Evolutionary conservation across 169 alveolate genomes (phyloP).

Genomic region (Toxoplasma gondii): DNA sequence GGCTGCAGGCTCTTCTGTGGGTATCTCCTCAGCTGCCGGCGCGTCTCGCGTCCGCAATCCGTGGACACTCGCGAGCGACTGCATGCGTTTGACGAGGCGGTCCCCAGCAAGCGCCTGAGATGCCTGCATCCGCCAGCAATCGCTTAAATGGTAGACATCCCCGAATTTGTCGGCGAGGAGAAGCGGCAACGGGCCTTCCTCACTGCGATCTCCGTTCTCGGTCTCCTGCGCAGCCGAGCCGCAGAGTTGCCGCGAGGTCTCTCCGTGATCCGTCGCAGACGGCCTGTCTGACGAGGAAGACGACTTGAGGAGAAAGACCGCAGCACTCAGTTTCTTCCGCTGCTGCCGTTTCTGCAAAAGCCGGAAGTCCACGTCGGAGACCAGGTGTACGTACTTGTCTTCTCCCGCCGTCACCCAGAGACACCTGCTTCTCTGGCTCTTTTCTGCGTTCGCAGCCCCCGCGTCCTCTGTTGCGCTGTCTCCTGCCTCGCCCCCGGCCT

Average conservation of each 20-base stretch:
- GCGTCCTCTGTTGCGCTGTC: neutral
- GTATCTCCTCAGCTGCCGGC: neutral
- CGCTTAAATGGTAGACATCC: constrained; percentile 15
- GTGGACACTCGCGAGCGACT: neutral
- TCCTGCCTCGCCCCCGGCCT: no score
- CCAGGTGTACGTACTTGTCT: constrained; percentile 23
- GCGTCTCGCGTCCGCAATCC: neutral
- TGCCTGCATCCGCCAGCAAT: neutral
- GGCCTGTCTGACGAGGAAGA: neutral
- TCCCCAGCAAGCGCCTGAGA: constrained; percentile 41
- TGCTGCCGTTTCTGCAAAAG: constrained; percentile 48
- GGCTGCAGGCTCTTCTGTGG: no score
- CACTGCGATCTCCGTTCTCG: neutral
- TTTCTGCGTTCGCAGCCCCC: neutral
- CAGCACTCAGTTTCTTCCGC: constrained; percentile 43
- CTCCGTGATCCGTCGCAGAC: neutral
- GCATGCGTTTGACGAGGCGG: constrained; percentile 10
- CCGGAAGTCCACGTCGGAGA: neutral
- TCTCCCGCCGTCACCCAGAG: constrained; percentile 50
- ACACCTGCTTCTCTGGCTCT: neutral
- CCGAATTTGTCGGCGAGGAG: constrained; percentile 40
- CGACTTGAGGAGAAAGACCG: constrained; percentile 2
- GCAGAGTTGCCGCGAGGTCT: neutral
- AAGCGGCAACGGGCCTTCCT: neutral
- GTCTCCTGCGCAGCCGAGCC: neutral